Conservation (phyloP, 1,284 basidiomycete genomes). For the Boletellus deceptivus region DNA sequence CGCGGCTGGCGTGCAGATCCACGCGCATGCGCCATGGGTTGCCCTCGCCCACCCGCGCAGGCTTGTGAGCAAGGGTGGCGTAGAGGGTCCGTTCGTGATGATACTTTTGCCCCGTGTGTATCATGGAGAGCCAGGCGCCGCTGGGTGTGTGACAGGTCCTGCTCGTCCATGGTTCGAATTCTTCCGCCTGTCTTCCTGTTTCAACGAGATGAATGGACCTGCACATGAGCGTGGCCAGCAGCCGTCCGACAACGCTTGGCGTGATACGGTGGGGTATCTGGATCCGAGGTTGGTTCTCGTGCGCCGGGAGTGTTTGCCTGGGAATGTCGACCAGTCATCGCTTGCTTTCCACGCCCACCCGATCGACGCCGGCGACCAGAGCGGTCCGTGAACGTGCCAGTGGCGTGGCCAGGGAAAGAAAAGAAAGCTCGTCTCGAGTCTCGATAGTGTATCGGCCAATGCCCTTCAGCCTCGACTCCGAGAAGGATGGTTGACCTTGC, state of each 20-base stretch:
- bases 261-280: neutral
- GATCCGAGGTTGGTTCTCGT: conserved; percentile 1
- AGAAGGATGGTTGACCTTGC: conserved; percentile 17
- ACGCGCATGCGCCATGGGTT: neutral
- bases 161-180: conserved; percentile 11
- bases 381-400: conserved; percentile 1
- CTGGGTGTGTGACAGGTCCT: conserved; percentile 11
- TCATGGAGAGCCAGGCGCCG: conserved; percentile 9
- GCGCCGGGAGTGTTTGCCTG: conserved; percentile 13
- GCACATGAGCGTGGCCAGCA: conserved; percentile 11
- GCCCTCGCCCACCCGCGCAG: no score
- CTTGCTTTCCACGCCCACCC: conserved; percentile 9
- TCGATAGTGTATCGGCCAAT: conserved; percentile 24
- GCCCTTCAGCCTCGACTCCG: conserved; percentile 5
- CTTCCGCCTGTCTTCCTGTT: conserved; percentile 15
- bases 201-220: conserved; percentile 25
- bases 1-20: conserved; percentile 3
- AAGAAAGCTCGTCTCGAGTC: neutral
- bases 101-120: conserved; percentile 6
- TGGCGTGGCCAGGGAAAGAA: neutral
- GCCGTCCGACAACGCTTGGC: conserved; percentile 11
- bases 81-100: conserved; percentile 8
- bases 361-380: conserved; percentile 14
- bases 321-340: conserved; percentile 8
- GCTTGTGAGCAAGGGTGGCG: neutral